Base-by-base conservation (phyloP, 257 asterid genomes). In the Ligustrum vulgare region DNA sequence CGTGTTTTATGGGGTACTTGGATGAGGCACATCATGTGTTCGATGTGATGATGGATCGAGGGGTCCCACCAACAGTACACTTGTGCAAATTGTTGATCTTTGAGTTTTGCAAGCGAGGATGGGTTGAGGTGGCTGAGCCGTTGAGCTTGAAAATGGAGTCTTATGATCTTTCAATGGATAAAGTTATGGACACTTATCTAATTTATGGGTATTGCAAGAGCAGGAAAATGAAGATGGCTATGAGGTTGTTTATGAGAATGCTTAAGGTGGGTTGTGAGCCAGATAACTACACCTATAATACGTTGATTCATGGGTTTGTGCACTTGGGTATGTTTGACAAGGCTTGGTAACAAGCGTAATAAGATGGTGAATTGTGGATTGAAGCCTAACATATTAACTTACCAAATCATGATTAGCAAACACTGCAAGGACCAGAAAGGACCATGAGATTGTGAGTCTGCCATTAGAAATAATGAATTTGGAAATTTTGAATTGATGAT, bases 231-330 rank as follows among this genome's bases (percentile, higher is more conserved):
- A 82, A 82, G 81, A 85, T 84, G 89, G 91, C 93, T 37, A 85
- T 83, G 90, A 88, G 89, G 70, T 58, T 88, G 83, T 82, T 82
- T 76, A 62, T 84, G 63, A 88, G 84, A 79, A 86, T 90, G 96
- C 75, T 86, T 2, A 85, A 90, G 79, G 62, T 82, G 84, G 89
- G 88, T 0, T 84, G 83, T 75, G 82, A 77, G 71, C 89, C 84
- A 0, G 93, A 90, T 83, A 82, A 75, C 33, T 86, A 82, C 72
- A 85, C 87, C 28, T 90, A 79, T 69, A 85, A 85, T 70, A 86
- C 93, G 4, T 78, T 88, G 75, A 76, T 90, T 63, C 79, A 85
- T 11, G 93, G 96, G 70, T 88, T 86, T 73, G 54, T 85, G 15
- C 86, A 80, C 39, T 71, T 85, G 82, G 89, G 88, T 47, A 64